phyloP scores from a whole-genome alignment of 192 early-diverging fungal species.

The Dissophora ornata region DNA sequence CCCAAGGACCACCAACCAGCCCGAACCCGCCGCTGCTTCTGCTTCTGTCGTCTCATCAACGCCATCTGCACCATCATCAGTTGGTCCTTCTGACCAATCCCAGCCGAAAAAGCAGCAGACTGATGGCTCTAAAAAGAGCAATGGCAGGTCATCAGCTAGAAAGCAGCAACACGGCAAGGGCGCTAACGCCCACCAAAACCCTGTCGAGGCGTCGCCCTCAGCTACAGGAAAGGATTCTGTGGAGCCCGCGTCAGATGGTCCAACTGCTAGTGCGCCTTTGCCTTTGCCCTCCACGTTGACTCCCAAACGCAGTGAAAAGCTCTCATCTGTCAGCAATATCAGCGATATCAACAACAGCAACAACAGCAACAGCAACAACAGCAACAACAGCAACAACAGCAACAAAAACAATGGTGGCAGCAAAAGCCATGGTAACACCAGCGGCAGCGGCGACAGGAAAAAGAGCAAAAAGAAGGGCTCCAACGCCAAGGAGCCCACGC shows the following conservation, averaged over 20 bases:
- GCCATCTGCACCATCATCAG: slow-evolving; percentile 2
- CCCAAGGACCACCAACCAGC: neutral
- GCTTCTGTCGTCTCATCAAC: neutral
- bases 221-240: neutral
- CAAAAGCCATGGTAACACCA: slow-evolving; percentile 3
- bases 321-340: slow-evolving; percentile 17
- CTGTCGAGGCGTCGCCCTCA: neutral
- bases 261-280: neutral
- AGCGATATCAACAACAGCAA: slow-evolving; percentile 16
- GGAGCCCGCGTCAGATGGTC: neutral
- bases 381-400: neutral
- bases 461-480: slow-evolving; percentile 26
- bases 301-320: slow-evolving; percentile 32
- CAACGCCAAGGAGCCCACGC: slow-evolving; percentile 19
- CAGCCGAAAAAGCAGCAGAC: neutral
- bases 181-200: neutral
- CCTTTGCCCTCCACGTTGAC: slow-evolving; percentile 2
- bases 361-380: slow-evolving; percentile 15
- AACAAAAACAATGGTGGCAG: no score
- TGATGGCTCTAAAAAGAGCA: neutral
- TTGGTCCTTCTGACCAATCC: neutral
- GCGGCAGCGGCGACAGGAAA: neutral
- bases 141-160: neutral
- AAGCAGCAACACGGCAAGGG: neutral
- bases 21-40: neutral